A percentile compares a stretch with the other conserved stretches of the same genome.
Evolutionary conservation across 1,284 basidiomycete genomes (phyloP).

Genomic region (Trametes sp.): DNA sequence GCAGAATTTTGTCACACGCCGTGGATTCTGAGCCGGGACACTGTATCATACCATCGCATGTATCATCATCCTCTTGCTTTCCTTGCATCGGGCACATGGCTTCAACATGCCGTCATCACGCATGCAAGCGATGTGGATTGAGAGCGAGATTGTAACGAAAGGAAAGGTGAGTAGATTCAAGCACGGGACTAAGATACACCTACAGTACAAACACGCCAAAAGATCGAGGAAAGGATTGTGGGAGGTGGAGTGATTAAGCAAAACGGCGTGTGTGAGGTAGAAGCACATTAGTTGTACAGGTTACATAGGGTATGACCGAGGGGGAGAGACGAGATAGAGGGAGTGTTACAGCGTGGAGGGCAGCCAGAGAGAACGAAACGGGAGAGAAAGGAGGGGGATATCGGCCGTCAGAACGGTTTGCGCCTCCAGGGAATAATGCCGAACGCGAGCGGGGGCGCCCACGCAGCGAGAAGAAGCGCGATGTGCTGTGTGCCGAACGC

Average conservation of each 20-base stretch:
- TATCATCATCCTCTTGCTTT: slow-evolving; percentile 20
- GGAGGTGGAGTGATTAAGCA: slow-evolving; percentile 14
- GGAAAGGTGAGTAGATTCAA: slow-evolving; percentile 10
- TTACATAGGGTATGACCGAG: slow-evolving; percentile 21
- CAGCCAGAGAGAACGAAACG: neutral
- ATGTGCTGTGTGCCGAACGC: slow-evolving; percentile 65
- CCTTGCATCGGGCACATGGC: slow-evolving; percentile 3
- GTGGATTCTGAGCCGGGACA: slow-evolving; percentile 50
- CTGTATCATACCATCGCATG: slow-evolving; percentile 13
- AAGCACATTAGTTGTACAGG: slow-evolving; percentile 16
- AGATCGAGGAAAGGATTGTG: slow-evolving; percentile 5
- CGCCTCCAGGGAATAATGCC: slow-evolving; percentile 31
- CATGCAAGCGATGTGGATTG: neutral
- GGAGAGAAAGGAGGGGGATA: neutral
- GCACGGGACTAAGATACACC: slow-evolving; percentile 22
- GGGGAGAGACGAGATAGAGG: neutral
- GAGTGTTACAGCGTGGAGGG: neutral
- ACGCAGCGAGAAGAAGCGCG: slow-evolving; percentile 58
- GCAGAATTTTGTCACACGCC: slow-evolving; percentile 63
- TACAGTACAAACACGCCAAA: slow-evolving; percentile 19
- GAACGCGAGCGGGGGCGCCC: slow-evolving; percentile 51
- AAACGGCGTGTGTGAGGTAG: slow-evolving; percentile 22
- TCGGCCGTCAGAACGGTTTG: slow-evolving; percentile 7
- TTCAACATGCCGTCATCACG: slow-evolving; percentile 18
- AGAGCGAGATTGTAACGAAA: neutral